A percentile compares a stretch with the other conserved stretches of the same genome.
Conservation (phyloP, 2,329 filamentous ascomycete species). For the Arthrobotrys sphaeroides region DNA sequence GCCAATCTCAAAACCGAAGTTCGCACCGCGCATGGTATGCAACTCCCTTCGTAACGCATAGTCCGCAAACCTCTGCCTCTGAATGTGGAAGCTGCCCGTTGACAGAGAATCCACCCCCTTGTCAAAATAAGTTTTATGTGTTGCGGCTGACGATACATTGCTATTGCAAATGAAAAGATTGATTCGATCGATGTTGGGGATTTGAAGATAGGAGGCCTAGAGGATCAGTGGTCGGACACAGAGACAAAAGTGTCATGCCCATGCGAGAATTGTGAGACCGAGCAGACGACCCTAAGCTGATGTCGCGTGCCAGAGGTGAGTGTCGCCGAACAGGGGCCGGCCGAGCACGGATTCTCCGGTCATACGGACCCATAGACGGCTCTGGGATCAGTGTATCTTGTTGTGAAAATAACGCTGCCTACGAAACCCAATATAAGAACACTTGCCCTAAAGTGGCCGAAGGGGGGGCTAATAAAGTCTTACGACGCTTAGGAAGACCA, state of each 20-base stretch:
- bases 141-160: neutral
- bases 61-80: neutral
- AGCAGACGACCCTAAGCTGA: neutral
- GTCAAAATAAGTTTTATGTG: neutral
- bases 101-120: neutral
- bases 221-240: neutral
- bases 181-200: no score
- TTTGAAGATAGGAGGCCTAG: constrained; percentile 2
- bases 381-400: no score
- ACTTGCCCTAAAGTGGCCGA: constrained; percentile 5
- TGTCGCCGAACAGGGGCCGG: constrained; percentile 24
- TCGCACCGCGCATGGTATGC: constrained; percentile 6
- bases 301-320: constrained; percentile 22
- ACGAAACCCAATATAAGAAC: neutral
- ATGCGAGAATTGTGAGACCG: constrained; percentile 13
- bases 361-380: neutral
- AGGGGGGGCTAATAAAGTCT: constrained; percentile 11
- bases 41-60: neutral
- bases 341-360: neutral
- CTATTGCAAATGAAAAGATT: neutral
- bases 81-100: constrained; percentile 8
- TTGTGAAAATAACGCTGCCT: neutral
- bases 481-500: neutral
- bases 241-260: neutral
- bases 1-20: constrained; percentile 27